Base-by-base conservation (phyloP, 75 land plant species). In the Cunninghamia lanceolata region DNA sequence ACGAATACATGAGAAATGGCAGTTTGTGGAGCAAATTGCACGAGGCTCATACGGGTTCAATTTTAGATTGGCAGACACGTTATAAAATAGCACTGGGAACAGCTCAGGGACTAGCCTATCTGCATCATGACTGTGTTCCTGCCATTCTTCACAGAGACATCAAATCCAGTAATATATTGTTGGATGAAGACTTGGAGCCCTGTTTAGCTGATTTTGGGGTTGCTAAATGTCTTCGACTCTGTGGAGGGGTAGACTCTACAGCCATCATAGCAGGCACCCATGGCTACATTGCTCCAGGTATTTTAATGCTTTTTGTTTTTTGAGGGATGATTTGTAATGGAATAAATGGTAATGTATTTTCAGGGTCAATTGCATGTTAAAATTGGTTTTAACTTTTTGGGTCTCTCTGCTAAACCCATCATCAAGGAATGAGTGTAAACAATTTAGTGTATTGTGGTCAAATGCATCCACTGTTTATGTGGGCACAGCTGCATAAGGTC, bases 131-230 rank as follows among this genome's bases (percentile, higher is more conserved):
- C 86, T 90, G 94, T 19, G 32, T 87, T 39, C 90, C 89, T 34
- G 91, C 94, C 10, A 95, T 96, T 14, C 88, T 95, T 45, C 98
- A 96, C 89, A 86, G 98, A 66, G 98, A 96, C 78, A 91, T 96
- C 92, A 96, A 96, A 85, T 90, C 95, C 63, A 93, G 93, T 53
- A 94, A 96, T 53, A 93, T 96, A 34, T 91, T 96, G 9, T 88
- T 96, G 3, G 94, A 95, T 87, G 91, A 83, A 25, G 88, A 95
- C 46, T 91, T 89, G 63, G 89, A 93, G 85, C 92, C 98, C 39
- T 91, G 90, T 63, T 96, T 95, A 36, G 95, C 95, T 45, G 98
- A 96, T 83, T 96, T 93, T 86, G 95, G 96, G 10, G 90, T 96
- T 11, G 98, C 96, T 52, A 96, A 95, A 90, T 91, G 93, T n/a